These are phyloP conservation scores for Sanchytrium tribonematis DNA, from an alignment of 371 early-diverging fungal species.

Conservation along the genomic window DNA sequence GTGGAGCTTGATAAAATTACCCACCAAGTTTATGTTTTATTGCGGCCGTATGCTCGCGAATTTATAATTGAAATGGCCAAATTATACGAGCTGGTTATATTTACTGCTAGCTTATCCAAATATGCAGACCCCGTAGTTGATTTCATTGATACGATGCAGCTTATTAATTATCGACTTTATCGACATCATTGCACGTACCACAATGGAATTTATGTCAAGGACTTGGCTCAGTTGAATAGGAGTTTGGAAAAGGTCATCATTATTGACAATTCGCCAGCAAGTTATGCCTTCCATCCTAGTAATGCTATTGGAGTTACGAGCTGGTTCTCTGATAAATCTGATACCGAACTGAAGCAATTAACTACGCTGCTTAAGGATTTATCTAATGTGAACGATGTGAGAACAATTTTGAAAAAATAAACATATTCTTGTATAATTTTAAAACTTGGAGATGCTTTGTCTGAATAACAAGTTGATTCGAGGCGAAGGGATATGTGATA, in stretches of 20 bases:
- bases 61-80: conserved; percentile 61
- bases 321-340: too few relatives aligned
- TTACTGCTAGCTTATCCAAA: conserved; percentile 79
- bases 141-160: conserved; percentile 50
- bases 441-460: neutral
- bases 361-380: too few relatives aligned
- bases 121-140: conserved; percentile 91
- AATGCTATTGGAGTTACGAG: conserved; percentile 8
- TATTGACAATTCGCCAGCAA: conserved; percentile 63
- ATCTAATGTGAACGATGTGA: too few relatives aligned
- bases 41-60: conserved; percentile 74
- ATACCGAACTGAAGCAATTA: too few relatives aligned
- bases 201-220: conserved; percentile 86
- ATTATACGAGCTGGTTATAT: conserved; percentile 72
- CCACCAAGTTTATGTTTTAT: conserved; percentile 77
- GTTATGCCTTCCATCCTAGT: conserved; percentile 55
- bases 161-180: conserved; percentile 66
- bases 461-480: neutral
- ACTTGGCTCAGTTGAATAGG: conserved; percentile 50
- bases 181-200: conserved; percentile 81
- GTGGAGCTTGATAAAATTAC: conserved; percentile 64
- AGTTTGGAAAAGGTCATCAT: conserved; percentile 50
- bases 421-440: too few relatives aligned
- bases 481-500: neutral
- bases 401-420: too few relatives aligned